phyloP scores from a whole-genome alignment of 108 stramenopile species.

The Ochromonas danica region DNA sequence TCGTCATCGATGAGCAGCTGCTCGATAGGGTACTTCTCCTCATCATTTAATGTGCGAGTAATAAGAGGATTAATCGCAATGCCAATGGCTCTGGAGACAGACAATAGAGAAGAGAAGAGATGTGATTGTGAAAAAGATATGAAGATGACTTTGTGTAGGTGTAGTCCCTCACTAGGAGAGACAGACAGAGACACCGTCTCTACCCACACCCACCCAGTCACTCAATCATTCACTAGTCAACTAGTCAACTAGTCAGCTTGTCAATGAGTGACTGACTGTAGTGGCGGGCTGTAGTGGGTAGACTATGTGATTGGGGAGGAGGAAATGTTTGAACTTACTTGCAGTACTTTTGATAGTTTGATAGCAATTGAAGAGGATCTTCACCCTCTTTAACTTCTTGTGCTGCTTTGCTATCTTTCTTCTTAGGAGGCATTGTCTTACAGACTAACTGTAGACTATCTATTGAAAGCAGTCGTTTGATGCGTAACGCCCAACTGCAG shows the following conservation, averaged over 20 bases:
- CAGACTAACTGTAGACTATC: no score
- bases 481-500: no score
- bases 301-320: no score
- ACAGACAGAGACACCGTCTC: no score
- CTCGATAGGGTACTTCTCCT: constrained; percentile 49
- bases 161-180: neutral
- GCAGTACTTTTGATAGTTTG: constrained; percentile 52
- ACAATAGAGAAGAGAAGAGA: no score
- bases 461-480: no score
- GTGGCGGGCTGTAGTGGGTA: no score
- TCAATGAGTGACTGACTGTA: no score
- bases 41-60: constrained; percentile 44
- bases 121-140: neutral
- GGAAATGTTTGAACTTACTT: constrained; percentile 17
- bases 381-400: constrained; percentile 44
- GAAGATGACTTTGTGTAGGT: neutral
- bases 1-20: constrained; percentile 45
- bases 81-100: constrained; percentile 46
- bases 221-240: no score
- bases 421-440: constrained; percentile 56
- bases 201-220: no score
- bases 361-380: constrained; percentile 46
- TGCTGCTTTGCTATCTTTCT: constrained; percentile 39
- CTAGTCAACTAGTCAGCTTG: no score
- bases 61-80: constrained; percentile 43